A percentile compares a stretch with the other conserved stretches of the same genome.
phyloP scores from a whole-genome alignment of 805 yeast genomes.

The Schizosaccharomyces lindneri region DNA sequence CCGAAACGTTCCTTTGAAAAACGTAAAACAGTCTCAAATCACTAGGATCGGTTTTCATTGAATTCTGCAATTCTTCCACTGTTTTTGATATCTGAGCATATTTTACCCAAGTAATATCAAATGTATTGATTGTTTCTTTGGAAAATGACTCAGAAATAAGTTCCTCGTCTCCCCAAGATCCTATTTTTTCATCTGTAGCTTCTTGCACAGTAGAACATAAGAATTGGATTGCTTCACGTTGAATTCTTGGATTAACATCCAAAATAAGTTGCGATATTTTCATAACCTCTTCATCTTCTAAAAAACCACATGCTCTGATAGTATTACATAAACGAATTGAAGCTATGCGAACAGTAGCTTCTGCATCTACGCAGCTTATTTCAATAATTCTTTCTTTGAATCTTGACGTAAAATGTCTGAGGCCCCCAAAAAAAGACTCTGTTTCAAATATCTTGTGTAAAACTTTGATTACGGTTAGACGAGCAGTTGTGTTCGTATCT shows the following conservation, averaged over 20 bases:
- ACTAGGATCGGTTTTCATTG: too few relatives aligned
- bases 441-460: constrained; percentile 26
- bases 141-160: not conserved
- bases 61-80: not conserved
- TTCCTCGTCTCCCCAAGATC: not conserved
- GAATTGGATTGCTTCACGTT: constrained; percentile 31
- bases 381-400: constrained; percentile 41
- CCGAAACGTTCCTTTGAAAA: too few relatives aligned
- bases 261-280: constrained; percentile 19
- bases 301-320: constrained; percentile 32
- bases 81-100: not conserved
- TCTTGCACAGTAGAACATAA: constrained; percentile 14
- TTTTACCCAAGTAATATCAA: not conserved
- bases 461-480: constrained; percentile 37
- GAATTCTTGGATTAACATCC: constrained; percentile 14
- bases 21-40: too few relatives aligned
- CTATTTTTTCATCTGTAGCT: not conserved
- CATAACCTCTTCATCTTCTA: constrained; percentile 34
- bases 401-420: constrained; percentile 56
- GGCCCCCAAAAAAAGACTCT: constrained; percentile 27
- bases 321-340: constrained; percentile 30
- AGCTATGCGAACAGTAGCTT: constrained; percentile 26
- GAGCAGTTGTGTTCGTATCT: constrained; percentile 36
- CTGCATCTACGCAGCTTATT: constrained; percentile 33
- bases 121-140: not conserved